Evolutionary conservation across 305 asterid species (phyloP).

Genomic region (Fraxinus floribunda): DNA sequence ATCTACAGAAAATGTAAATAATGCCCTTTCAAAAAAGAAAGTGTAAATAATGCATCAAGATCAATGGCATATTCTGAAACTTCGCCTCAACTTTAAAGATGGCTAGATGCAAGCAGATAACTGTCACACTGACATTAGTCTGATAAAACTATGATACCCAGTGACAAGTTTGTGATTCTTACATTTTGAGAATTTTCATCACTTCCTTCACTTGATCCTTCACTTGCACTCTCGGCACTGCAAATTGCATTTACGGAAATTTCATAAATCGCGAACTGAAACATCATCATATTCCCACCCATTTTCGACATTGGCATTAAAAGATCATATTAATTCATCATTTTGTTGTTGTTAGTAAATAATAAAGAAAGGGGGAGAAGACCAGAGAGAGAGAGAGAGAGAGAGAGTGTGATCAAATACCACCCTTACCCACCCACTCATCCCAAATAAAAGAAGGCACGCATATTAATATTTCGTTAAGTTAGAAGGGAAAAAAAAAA

Average conservation of each 20-base stretch:
- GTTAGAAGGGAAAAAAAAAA: background rate
- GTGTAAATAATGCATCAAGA: background rate
- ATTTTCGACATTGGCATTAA: background rate
- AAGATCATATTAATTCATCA: background rate
- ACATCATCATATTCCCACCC: background rate
- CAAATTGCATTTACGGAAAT: constrained; percentile 28
- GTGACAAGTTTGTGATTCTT: constrained; percentile 32
- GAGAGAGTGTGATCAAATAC: background rate
- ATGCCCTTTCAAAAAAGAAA: background rate
- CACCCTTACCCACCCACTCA: background rate
- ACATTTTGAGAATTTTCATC: constrained; percentile 82
- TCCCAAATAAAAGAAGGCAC: background rate
- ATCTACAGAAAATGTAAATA: background rate
- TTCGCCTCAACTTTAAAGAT: background rate
- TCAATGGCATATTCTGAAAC: background rate
- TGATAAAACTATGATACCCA: background rate
- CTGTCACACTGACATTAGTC: background rate
- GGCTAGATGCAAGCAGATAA: background rate
- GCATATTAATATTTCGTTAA: background rate
- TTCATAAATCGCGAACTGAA: background rate
- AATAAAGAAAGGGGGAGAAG: background rate
- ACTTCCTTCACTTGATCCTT: constrained; percentile 88
- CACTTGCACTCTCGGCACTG: constrained; percentile 83
- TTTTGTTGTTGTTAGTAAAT: background rate
- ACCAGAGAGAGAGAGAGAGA: background rate